Base-by-base conservation (phyloP, 2,329 filamentous ascomycete genomes). In the Cryphonectria japonica region DNA sequence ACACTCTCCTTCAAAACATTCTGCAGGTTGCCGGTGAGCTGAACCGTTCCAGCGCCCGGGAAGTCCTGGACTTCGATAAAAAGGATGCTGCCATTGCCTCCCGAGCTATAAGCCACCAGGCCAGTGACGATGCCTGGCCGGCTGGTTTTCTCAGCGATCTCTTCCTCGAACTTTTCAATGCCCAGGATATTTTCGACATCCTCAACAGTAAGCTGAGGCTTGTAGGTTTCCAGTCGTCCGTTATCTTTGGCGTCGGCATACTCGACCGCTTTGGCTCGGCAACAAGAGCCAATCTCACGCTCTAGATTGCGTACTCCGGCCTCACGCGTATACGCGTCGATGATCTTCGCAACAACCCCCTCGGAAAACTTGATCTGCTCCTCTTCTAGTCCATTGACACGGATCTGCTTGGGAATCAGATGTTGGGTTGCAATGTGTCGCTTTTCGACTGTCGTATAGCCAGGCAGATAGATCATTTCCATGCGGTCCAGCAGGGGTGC, bases 1-100 rank as follows among this genome's bases (percentile, higher is more conserved):
- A 98, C 96, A 74, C 92, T 95, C 82, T 99, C 96, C 82, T 98
- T 98, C 71, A 99, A 89, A 41, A 99, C 96, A 76, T 98, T 95
- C 74, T 96, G 96, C 8, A 99, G 89, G 80, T 97, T 98, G 73
- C 96, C 96, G 0, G 96, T 99, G 37, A 99, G 89, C 82, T 98
- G 96, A 50, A 99, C 94, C 68, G 92, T 91, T 46, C 96, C 96
- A 70, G 89, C 91, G 60, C 96, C 96, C 0, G 96, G 96, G 94
- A 98, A 98, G 78, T 97, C 95, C 14, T 95, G 94, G 61, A 98
- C 94, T 82, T 99, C 96, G 76, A 99, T 99, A 85, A 99, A 99
- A 69, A 99, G 87, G 77, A 99, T 99, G 78, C 93, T 95, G 73
- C 96, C 96, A 80, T 98, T 95, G 64, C 94, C 94, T 66, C 96